Percentiles rank a stretch among this genome's conserved stretches.
These are phyloP conservation scores for Dacryopinax spathularia DNA, from an alignment of 768 basidiomycete species.

Conservation along the genomic window DNA sequence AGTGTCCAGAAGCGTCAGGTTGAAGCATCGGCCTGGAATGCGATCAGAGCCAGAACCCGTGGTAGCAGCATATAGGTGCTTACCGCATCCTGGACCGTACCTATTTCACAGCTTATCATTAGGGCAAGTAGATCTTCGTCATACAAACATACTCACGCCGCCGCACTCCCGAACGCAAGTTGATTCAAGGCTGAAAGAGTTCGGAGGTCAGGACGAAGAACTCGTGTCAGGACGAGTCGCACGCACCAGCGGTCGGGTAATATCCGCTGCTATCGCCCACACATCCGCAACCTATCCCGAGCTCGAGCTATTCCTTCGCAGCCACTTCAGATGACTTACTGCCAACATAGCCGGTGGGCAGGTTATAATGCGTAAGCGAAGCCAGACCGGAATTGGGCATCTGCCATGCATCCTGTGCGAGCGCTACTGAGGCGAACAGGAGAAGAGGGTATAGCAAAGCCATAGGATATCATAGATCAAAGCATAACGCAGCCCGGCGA, in stretches of 20 bases:
- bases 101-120: too few species aligned
- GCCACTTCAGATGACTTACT: constrained; percentile 5
- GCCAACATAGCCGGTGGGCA: constrained; percentile 42
- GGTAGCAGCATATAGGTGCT: background rate
- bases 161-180: constrained; percentile 63
- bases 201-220: background rate
- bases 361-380: constrained; percentile 62
- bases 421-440: background rate
- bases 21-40: constrained; percentile 59
- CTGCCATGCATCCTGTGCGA: background rate
- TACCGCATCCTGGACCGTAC: constrained; percentile 26
- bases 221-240: too few species aligned
- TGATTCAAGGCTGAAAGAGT: constrained; percentile 38
- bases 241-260: constrained; percentile 53
- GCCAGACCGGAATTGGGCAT: constrained; percentile 42
- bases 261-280: constrained; percentile 42
- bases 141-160: constrained; percentile 25
- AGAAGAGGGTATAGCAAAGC: background rate
- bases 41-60: background rate
- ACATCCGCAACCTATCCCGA: constrained; percentile 48
- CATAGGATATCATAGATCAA: background rate
- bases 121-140: too few species aligned
- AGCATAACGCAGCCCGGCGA: background rate
- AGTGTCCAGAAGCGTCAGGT: constrained; percentile 56
- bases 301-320: background rate